Percentiles rank a stretch among this genome's conserved stretches.
Conservation (phyloP, 1,284 basidiomycete genomes). For the Ganoderma sp. region DNA sequence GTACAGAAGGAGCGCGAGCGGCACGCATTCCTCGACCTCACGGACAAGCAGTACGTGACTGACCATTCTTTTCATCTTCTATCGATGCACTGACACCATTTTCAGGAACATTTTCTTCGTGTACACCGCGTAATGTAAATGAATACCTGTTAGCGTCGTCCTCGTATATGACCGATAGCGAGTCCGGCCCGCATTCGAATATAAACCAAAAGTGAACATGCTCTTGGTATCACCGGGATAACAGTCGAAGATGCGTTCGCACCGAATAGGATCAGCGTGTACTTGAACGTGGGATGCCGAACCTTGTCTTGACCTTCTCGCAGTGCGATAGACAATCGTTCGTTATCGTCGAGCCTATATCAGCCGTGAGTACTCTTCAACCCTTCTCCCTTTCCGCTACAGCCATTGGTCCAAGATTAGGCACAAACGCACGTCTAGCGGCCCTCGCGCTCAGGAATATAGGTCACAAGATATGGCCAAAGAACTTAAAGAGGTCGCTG, state of each 20-base stretch:
- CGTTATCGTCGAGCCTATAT: slow-evolving; percentile 18
- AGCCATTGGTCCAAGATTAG: slow-evolving; percentile 16
- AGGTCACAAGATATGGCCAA: slow-evolving; percentile 3
- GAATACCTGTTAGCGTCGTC: background rate
- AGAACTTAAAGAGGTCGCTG: background rate
- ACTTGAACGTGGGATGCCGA: background rate
- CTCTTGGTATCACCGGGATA: background rate
- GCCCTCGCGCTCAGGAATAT: background rate
- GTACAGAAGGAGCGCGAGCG: slow-evolving; percentile 60
- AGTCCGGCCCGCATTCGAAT: background rate
- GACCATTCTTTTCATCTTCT: background rate
- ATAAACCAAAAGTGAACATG: background rate
- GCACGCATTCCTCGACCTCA: slow-evolving; percentile 64
- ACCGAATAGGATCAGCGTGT: background rate
- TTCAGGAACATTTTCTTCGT: slow-evolving; percentile 45
- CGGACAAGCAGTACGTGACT: slow-evolving; percentile 59
- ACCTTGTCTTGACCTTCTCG: slow-evolving; percentile 7
- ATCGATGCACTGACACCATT: slow-evolving; percentile 3
- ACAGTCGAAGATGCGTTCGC: background rate
- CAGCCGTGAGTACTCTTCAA: slow-evolving; percentile 7
- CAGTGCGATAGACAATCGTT: slow-evolving; percentile 5
- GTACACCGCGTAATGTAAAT: slow-evolving; percentile 40
- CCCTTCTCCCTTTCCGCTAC: background rate
- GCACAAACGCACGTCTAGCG: background rate
- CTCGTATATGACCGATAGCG: background rate